Percentiles rank a stretch among this genome's conserved stretches.
phyloP scores from a whole-genome alignment of 176 grass and related monocot genomes.

The Zizania latifolia region DNA sequence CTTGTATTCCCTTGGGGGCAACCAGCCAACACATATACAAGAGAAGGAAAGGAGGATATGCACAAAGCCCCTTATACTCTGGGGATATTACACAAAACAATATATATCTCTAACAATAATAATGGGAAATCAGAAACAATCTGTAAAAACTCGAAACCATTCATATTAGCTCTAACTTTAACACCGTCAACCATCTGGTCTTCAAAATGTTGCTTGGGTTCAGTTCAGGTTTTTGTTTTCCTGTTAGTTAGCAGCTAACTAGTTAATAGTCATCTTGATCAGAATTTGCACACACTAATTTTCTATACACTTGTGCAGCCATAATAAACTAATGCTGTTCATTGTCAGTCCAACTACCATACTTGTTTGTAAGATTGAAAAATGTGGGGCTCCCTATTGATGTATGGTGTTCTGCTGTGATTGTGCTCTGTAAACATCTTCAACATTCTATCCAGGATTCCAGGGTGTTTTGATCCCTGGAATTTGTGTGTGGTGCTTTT shows the following conservation, averaged over 20 bases:
- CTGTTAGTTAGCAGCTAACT: background rate
- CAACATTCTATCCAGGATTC: background rate
- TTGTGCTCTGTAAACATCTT: background rate
- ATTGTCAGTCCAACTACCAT: background rate
- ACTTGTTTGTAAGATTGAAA: background rate
- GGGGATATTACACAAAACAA: too few species aligned
- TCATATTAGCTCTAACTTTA: background rate
- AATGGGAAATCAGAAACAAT: background rate
- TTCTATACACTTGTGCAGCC: background rate
- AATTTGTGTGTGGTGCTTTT: too few species aligned
- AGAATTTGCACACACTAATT: background rate
- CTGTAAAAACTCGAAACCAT: background rate
- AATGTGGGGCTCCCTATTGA: background rate
- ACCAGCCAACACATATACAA: too few species aligned
- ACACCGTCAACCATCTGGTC: background rate
- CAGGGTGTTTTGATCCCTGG: too few species aligned
- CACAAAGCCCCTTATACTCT: too few species aligned
- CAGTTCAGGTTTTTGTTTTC: background rate
- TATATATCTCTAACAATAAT: too few species aligned
- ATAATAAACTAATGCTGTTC: background rate
- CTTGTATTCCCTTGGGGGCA: too few species aligned
- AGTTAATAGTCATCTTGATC: background rate
- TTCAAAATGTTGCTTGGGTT: background rate
- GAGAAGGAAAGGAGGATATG: too few species aligned
- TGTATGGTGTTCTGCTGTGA: too few species aligned